phyloP scores from a whole-genome alignment of 345 rosid species.

The Arabidopsis thaliana region DNA sequence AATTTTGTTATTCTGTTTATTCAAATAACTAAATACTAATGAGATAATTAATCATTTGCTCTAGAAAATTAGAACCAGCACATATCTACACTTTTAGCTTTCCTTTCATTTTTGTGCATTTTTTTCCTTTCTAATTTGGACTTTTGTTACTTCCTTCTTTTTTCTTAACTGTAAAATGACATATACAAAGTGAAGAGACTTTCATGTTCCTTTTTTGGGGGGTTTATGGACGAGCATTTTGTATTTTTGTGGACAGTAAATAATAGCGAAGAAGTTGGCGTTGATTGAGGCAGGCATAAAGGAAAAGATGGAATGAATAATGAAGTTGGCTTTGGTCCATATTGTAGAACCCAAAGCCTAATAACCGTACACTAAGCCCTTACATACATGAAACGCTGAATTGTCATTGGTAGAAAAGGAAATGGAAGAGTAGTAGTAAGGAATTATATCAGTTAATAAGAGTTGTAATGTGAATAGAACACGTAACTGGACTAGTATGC shows the following conservation, averaged over 20 bases:
- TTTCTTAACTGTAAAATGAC: constrained; percentile 9
- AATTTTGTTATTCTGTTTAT: background rate
- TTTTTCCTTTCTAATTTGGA: background rate
- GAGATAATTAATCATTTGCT: too few relatives aligned
- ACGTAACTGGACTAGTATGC: constrained; percentile 17
- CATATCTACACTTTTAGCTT: background rate
- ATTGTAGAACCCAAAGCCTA: too few relatives aligned
- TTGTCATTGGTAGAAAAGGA: too few relatives aligned
- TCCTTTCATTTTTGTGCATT: background rate
- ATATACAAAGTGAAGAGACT: background rate
- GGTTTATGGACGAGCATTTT: background rate
- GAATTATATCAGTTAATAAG: background rate
- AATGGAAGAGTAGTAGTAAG: background rate
- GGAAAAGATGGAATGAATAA: too few relatives aligned
- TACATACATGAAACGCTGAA: too few relatives aligned
- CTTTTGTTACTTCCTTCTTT: background rate
- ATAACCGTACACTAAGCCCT: too few relatives aligned
- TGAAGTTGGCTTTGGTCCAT: too few relatives aligned
- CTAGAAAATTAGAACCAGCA: too few relatives aligned
- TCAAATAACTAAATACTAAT: background rate
- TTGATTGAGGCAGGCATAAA: too few relatives aligned
- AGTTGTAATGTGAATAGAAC: constrained; percentile 18
- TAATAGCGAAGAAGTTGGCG: background rate
- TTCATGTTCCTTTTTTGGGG: background rate
- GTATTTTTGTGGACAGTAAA: background rate